These are phyloP conservation scores for Oryza glumipatula DNA, from an alignment of 176 grass and related monocot species.

Conservation along the genomic window DNA sequence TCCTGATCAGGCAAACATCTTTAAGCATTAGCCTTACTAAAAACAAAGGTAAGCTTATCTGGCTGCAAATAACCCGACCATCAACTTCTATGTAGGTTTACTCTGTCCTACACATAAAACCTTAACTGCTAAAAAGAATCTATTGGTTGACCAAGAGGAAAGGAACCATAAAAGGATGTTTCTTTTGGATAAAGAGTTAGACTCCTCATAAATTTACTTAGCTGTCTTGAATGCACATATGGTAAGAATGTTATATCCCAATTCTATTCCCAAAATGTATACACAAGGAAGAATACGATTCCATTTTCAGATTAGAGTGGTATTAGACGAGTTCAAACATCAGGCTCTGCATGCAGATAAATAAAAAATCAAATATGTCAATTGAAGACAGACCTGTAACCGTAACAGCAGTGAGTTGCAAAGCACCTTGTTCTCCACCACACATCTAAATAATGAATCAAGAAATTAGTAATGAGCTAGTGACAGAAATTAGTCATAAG, in stretches of 20 bases:
- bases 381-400: constrained; percentile 68
- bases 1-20: constrained; percentile 40
- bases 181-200: no score
- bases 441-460: constrained; percentile 60
- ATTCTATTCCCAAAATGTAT: constrained; percentile 13
- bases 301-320: not conserved
- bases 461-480: constrained; percentile 5
- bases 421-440: constrained; percentile 99
- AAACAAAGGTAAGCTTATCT: constrained; percentile 1
- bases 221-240: not conserved
- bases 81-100: not conserved
- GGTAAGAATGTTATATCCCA: not conserved
- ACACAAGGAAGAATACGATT: constrained; percentile 14
- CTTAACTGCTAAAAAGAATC: not conserved
- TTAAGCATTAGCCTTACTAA: constrained; percentile 3
- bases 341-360: not conserved
- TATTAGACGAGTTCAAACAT: not conserved
- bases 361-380: not conserved
- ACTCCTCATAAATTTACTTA: no score
- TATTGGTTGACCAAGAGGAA: no score
- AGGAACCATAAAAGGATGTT: not conserved
- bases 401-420: constrained; percentile 79
- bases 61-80: constrained; percentile 3
- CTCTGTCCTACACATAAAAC: not conserved
- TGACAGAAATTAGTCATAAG: not conserved